Evolutionary conservation across 192 early-diverging fungal species (phyloP), one percentile per base, ranked within the genome.

Genomic region (Backusella westeae): DNA sequence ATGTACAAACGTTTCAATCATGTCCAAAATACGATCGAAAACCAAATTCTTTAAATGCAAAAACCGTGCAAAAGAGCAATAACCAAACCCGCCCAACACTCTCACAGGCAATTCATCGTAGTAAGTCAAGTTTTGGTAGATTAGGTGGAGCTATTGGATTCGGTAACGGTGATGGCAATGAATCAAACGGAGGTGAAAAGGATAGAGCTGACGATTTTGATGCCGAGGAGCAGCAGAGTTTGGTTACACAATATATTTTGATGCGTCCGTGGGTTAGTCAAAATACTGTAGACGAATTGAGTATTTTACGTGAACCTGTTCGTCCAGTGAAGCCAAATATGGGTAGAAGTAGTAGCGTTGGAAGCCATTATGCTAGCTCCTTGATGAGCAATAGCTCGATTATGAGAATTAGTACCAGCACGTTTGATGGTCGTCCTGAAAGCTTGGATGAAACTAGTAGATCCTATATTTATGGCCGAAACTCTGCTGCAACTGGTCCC

Each of bases 221-320:
- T 68, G 0, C 38, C 6, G 44, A 32, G 8, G 78, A 81, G 32
- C 90, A 82, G 2, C 85, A 86, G 59, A 80, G 80, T 36, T 59
- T 94, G 71, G 85, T 89, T 34, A 69, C 84, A 15, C 91, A 93
- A 42, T 94, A 92, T 84, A 77, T 94, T 21, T 75, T 94, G 53
- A 90, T 89, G 10, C 81, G 93, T 36, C 78, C 84, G 0, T 93
- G 90, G 91, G 85, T 89, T 5, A 85, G 87, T 23, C 91, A 94
- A 81, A 90, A 89, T 41, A 91, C 91, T 75, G 87, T 94, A 10
- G 93, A 94, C 76, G 91, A 93, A 74, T 75, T 94, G 38, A 92
- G 91, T 70, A 78, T 86, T 23, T 70, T 80, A 32, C 84, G 93
- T 8, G 93, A 94, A 76, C 93, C 93, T 35, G 42, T 41, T 69